Conservation (phyloP, 805 yeast genomes). For the Kazachstania psychrophila region DNA sequence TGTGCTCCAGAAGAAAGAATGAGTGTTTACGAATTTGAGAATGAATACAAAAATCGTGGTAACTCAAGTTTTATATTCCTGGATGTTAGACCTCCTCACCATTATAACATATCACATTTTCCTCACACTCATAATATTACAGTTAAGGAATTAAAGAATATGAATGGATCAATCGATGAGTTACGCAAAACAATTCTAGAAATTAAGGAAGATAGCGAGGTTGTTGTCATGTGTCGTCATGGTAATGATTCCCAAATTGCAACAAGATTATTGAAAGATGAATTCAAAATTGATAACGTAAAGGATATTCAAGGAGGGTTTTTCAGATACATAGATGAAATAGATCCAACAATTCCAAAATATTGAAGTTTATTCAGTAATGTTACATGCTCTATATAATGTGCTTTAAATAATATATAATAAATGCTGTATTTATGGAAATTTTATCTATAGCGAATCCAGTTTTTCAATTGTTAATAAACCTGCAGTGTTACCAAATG, state of each 20-base stretch:
- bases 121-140: slow-evolving; percentile 57
- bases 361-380: no score
- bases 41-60: slow-evolving; percentile 21
- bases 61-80: slow-evolving; percentile 31
- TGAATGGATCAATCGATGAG: slow-evolving; percentile 24
- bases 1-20: slow-evolving; percentile 40
- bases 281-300: slow-evolving; percentile 40
- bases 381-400: slow-evolving; percentile 1
- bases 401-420: no score
- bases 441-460: no score
- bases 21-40: slow-evolving; percentile 29
- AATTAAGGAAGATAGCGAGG: slow-evolving; percentile 19
- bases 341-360: slow-evolving; percentile 54
- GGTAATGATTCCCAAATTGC: slow-evolving; percentile 91
- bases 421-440: no score
- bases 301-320: slow-evolving; percentile 76
- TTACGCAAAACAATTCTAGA: slow-evolving; percentile 21
- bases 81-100: slow-evolving; percentile 79
- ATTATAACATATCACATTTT: slow-evolving; percentile 57
- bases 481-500: slow-evolving; percentile 28
- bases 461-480: slow-evolving; percentile 21
- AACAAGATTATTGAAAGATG: slow-evolving; percentile 43
- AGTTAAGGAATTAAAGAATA: slow-evolving; percentile 36
- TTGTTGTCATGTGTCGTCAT: slow-evolving; percentile 67
- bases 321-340: slow-evolving; percentile 49